Evolutionary conservation across 2,329 filamentous ascomycete species (phyloP).

Genomic region (Diaporthe ilicicola): DNA sequence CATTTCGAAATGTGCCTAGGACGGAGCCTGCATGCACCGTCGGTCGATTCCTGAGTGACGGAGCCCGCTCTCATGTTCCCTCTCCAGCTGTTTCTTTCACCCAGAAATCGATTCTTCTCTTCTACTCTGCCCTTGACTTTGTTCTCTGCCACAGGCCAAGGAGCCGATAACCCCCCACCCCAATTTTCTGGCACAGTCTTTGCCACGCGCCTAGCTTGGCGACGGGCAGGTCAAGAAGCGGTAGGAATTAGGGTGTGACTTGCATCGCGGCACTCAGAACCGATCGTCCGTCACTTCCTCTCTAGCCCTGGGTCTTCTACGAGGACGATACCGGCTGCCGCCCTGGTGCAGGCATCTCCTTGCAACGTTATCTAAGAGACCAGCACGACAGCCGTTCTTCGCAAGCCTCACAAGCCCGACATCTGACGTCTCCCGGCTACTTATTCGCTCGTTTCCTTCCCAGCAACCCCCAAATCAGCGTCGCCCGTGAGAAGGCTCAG

Average conservation of each 20-base stretch:
- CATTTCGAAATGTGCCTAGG: conserved; percentile 6
- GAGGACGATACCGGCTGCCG: conserved; percentile 23
- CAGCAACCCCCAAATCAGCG: conserved; percentile 13
- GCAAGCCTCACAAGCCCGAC: conserved; percentile 31
- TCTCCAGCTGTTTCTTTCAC: conserved; percentile 10
- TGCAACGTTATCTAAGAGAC: conserved; percentile 28
- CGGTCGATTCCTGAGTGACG: conserved; percentile 19
- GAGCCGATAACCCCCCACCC: not conserved
- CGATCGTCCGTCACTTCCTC: conserved; percentile 18
- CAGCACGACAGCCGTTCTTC: conserved; percentile 25
- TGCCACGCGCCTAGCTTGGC: conserved; percentile 1
- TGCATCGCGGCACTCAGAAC: conserved; percentile 15
- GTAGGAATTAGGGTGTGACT: conserved; percentile 23
- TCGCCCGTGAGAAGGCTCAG: conserved; percentile 2
- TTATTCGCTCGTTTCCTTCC: conserved; percentile 22
- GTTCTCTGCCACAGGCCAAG: not conserved
- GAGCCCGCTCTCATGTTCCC: conserved; percentile 22
- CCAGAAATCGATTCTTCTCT: not conserved
- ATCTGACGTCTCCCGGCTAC: conserved; percentile 28
- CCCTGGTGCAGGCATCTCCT: conserved; percentile 32
- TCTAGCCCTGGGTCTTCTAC: conserved; percentile 8
- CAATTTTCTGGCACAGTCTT: not conserved
- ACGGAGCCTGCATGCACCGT: conserved; percentile 22
- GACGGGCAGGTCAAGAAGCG: conserved; percentile 16
- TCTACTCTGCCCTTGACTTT: conserved; percentile 3